Base-by-base conservation (phyloP, 192 early-diverging fungal genomes). In the Phycomyces blakesleeanus region DNA sequence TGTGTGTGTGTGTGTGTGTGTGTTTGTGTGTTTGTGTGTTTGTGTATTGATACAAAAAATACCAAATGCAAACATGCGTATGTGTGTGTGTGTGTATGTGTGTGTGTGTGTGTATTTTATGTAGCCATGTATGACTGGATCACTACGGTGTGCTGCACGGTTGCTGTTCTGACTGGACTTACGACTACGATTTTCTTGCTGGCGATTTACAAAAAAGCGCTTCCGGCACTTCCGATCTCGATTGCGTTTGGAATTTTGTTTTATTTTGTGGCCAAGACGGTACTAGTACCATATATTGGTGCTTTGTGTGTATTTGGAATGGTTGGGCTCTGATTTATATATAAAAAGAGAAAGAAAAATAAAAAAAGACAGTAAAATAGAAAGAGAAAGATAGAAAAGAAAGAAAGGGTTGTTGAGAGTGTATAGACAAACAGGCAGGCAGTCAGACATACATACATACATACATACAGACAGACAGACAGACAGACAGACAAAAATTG, bases 141-240 rank as follows among this genome's bases (percentile, higher is more conserved):
- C 59, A 91, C 91, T 6, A 94, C 93, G 0, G 75, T 88, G 29
- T 78, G 84, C 41, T 89, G 85, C 57, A 88, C 81, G 20, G 72
- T 94, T 54, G 91, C 87, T 3, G 89, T 93, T 15, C 69, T 92
- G 34, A 91, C 91, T n/a, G 93, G 93, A 6, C 72, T 94, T 63
- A 91, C 84, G 52, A 81, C 89, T n/a, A 94, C 93, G 11, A 94
- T 94, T 53, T 93, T 93, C 72, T 72, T 94, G 51, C 75, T 94
- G 50, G 93, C 85, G 0, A 80, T 93, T 37, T 89, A 85, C 54
- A 82, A 85, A 51, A 93, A 93, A 60, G 91, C 93, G 11, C 68
- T 94, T 2, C 93, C 93, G 5, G 93, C 93, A 2, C 69, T 94
- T 21, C 93, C 93, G 0, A 94, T 94, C 37, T 89, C 87, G 8